Base-by-base conservation (phyloP, 2,329 filamentous ascomycete species). In the Nectriaceae sp. region DNA sequence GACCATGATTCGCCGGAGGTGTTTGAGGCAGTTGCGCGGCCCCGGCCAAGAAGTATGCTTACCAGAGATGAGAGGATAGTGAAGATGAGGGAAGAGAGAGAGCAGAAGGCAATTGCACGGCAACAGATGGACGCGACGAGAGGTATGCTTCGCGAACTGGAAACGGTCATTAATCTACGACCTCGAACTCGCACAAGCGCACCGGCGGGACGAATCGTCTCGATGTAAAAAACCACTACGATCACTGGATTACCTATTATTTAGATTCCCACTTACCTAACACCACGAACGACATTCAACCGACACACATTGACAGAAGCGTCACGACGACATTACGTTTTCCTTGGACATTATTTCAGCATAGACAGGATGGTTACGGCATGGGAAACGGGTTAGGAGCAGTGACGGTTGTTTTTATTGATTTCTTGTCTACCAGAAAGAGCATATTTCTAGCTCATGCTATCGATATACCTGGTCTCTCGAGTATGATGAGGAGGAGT, bases 111-210 rank as follows among this genome's bases (percentile, higher is more conserved):
- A 18, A 77, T 83, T 35, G 75, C 85, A 35, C 83, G 85, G 46
- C 89, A 92, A 59, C 87, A 88, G 63, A 76, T 84, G 38, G 90
- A 97, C 53, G 88, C 90, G 11, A 95, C 85, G 54, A 89, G 85
- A 37, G 90, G 88, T 59, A 96, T 99, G 90, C 79, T 99, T 54
- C 85, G 88, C 54, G 94, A 99, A 71, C 77, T 99, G 49, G 90
- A 97, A 73, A 93, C 89, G 56, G 83, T 99, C 51, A 95, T 97
- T 66, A 82, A 76, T 64, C 70, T 76, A 26, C 69, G 76, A 21
- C 76, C 76, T 5, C 66, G 64, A 54, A 69, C 56, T 42, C 69
- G 73, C 37, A 59, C 65, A 26, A 74, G 74, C 50, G 63, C 66
- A 11, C 67, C 67, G 2, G 52, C 63, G 18, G 65, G 63, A 40